phyloP scores from a whole-genome alignment of 2,329 filamentous ascomycete species.

The Plenodomus biglobosus region DNA sequence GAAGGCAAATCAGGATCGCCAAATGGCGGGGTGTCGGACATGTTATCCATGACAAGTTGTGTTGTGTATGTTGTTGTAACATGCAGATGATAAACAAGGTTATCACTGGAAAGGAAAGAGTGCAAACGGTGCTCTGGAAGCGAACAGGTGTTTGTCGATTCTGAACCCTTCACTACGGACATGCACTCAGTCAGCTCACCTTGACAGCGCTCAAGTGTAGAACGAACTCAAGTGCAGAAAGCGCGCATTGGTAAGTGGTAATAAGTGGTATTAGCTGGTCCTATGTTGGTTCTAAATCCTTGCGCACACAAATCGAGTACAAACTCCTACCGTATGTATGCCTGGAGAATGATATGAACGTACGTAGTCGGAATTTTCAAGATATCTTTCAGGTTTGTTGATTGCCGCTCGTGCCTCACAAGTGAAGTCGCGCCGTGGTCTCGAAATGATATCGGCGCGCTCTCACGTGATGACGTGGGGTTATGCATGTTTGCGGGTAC shows the following conservation, averaged over 20 bases:
- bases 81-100: not conserved
- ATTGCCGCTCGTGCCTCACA: not conserved
- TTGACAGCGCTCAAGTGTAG: too few relatives aligned
- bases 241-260: too few relatives aligned
- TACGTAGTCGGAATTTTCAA: too few relatives aligned
- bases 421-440: not conserved
- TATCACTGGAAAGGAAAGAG: not conserved
- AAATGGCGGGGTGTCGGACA: not conserved
- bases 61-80: not conserved
- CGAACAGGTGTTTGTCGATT: not conserved
- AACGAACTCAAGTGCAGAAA: too few relatives aligned
- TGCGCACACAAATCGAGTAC: too few relatives aligned
- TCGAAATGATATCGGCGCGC: not conserved
- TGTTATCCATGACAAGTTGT: not conserved
- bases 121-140: slow-evolving; percentile 8
- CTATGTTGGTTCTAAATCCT: too few relatives aligned
- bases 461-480: slow-evolving; percentile 5
- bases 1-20: not conserved
- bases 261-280: too few relatives aligned
- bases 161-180: not conserved
- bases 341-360: too few relatives aligned
- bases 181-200: too few relatives aligned
- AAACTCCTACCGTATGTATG: too few relatives aligned
- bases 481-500: not conserved
- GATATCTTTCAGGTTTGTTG: too few relatives aligned